phyloP scores from a whole-genome alignment of 441 rosid species.

The Jatropha multifida region DNA sequence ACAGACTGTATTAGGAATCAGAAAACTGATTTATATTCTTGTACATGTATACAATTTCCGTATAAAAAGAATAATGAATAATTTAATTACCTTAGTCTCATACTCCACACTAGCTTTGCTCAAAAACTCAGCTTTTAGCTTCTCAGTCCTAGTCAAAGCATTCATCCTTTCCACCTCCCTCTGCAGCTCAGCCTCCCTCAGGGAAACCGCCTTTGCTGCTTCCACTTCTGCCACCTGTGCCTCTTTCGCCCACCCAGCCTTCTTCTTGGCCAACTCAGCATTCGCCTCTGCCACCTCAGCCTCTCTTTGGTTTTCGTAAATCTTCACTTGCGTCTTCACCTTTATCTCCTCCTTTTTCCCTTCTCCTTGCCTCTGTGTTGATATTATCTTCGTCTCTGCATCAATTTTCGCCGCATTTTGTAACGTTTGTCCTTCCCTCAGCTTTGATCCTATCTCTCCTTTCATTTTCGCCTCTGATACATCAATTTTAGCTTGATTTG shows the following conservation, averaged over 20 bases:
- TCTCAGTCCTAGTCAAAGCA: constrained; percentile 56
- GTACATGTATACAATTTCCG: too few species aligned
- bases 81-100: constrained; percentile 50
- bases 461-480: constrained; percentile 63
- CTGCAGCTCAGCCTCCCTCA: constrained; percentile 67
- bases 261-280: constrained; percentile 57
- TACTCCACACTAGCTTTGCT: constrained; percentile 71
- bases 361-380: constrained; percentile 51
- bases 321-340: constrained; percentile 55
- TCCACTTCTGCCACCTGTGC: constrained; percentile 67
- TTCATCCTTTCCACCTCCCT: constrained; percentile 60
- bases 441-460: constrained; percentile 57
- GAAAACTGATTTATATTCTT: too few species aligned
- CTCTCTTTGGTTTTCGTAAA: constrained; percentile 57
- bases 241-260: constrained; percentile 52
- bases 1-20: not conserved
- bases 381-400: constrained; percentile 55
- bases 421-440: constrained; percentile 43
- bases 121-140: constrained; percentile 63
- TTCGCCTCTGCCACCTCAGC: constrained; percentile 65
- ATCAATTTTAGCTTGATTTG: constrained; percentile 63
- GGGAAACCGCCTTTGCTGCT: constrained; percentile 52
- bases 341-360: constrained; percentile 60
- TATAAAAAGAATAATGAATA: too few species aligned
- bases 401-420: constrained; percentile 70